Base-by-base conservation (phyloP, 2,329 filamentous ascomycete species). In the Aspergillus fumigatus region DNA sequence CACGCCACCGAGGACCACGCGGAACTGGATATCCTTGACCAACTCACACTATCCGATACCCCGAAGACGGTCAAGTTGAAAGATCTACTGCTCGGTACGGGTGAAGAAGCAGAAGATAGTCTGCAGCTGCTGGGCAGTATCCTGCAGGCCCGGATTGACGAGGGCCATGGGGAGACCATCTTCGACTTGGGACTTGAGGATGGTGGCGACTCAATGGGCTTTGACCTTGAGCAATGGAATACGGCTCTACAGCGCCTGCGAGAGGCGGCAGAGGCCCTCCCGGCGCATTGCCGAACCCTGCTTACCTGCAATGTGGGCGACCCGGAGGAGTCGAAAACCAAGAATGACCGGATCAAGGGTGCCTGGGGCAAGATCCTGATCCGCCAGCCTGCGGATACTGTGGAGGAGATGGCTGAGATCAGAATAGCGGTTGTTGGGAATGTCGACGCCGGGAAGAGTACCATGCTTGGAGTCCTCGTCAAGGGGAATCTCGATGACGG, bases 371-470 rank as follows among this genome's bases (percentile, higher is more conserved):
- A 96, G 73, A 73, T 97, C 51, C 83, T 97, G 66, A 83, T 97
- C 58, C 85, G 94, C 41, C 86, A 88, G 68, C 78, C 84, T 23
- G 91, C 92, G 2, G 78, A 82, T 21, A 88, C 82, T 11, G 84
- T 90, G 4, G 92, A 97, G 70, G 86, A 95, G 56, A 89, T 96
- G 26, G 96, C 97, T 59, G 94, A 99, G 80, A 96, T 93, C 9
- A 80, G 94, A 64, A 95, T 99, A 76, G 94, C 93, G 0, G 94
- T 99, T 0, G 94, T 99, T 7, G 94, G 94, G 50, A 99, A 99
- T 78, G 90, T 99, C 54, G 94, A 99, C 72, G 94, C 94, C 9
- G 94, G 94, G 0, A 99, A 99, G 77, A 96, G 90, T 70, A 97
- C 94, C 27, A 88, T 97, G 84, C 80, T 99, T 2, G 94, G 94